Conservation (phyloP, 1,139 yeast genomes). For the Hyphopichia khmerensis region DNA sequence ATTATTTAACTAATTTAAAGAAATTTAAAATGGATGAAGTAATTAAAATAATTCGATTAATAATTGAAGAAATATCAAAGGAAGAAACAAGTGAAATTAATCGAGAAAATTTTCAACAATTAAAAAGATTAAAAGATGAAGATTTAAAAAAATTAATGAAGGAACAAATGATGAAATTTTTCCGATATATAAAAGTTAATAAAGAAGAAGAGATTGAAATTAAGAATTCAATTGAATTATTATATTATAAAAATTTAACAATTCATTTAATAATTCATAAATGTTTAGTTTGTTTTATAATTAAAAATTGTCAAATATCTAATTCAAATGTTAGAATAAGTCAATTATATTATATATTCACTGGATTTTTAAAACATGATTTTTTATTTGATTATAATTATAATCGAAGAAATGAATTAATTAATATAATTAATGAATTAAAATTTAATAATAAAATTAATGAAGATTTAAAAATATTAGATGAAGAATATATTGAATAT, state of each 20-base stretch:
- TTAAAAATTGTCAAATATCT: slow-evolving; percentile 12
- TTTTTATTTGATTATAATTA: slow-evolving; percentile 46
- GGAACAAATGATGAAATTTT: slow-evolving; percentile 31
- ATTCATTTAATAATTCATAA: slow-evolving; percentile 42
- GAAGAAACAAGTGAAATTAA: slow-evolving; percentile 20
- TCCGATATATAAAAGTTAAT: slow-evolving; percentile 34
- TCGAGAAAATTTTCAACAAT: slow-evolving; percentile 9
- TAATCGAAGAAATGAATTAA: slow-evolving; percentile 29
- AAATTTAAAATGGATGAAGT: slow-evolving; percentile 23
- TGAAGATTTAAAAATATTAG: slow-evolving; percentile 21
- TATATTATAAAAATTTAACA: slow-evolving; percentile 44
- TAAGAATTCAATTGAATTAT: slow-evolving; percentile 39
- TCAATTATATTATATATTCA: slow-evolving; percentile 33
- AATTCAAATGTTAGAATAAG: slow-evolving; percentile 21
- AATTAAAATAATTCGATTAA: slow-evolving; percentile 27
- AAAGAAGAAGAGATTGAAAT: slow-evolving; percentile 27
- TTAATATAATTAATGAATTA: slow-evolving; percentile 30
- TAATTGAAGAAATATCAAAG: slow-evolving; percentile 19
- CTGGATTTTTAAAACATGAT: slow-evolving; percentile 43
- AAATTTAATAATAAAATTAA: slow-evolving; percentile 16
- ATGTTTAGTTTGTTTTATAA: slow-evolving; percentile 34
- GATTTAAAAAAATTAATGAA: slow-evolving; percentile 23
- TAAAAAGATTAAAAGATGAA: slow-evolving; percentile 13
- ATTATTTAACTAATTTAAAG: slow-evolving; percentile 19
- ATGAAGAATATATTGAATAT: slow-evolving; percentile 21